A percentile compares a stretch with the other conserved stretches of the same genome.
These are phyloP conservation scores for Gyromitra esculenta DNA, from an alignment of 2,329 filamentous ascomycete genomes.

Conservation along the genomic window DNA sequence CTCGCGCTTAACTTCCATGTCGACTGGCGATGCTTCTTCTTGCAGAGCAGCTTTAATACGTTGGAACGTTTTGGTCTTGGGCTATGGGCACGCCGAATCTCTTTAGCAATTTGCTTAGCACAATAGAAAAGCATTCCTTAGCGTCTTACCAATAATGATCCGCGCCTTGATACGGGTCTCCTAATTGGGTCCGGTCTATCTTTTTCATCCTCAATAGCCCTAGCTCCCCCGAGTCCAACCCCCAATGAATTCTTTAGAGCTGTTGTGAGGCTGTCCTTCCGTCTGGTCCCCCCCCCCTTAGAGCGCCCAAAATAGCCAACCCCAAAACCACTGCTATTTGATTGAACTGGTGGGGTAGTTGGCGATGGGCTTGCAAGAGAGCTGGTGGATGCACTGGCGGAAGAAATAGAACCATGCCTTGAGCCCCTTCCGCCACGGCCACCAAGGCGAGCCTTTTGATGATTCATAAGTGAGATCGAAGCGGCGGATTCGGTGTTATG, in stretches of 20 bases:
- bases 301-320: conserved; percentile 68
- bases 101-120: conserved; percentile 4
- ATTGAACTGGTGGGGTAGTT: conserved; percentile 54
- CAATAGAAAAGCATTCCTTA: conserved; percentile 13
- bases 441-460: conserved; percentile 57
- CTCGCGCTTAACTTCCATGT: conserved; percentile 88
- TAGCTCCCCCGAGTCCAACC: conserved; percentile 30
- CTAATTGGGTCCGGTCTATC: conserved; percentile 77
- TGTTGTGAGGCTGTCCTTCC: conserved; percentile 88
- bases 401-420: conserved; percentile 69
- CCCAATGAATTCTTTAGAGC: conserved; percentile 65
- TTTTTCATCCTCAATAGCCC: conserved; percentile 64
- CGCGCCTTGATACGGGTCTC: conserved; percentile 82
- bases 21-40: conserved; percentile 87
- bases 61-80: conserved; percentile 95
- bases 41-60: conserved; percentile 88
- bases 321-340: conserved; percentile 57
- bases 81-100: conserved; percentile 65
- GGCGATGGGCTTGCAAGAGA: conserved; percentile 54
- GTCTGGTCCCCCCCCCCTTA: conserved; percentile 63
- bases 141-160: conserved; percentile 80
- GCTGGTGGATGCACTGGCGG: conserved; percentile 66
- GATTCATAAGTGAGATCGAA: conserved; percentile 56
- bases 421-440: conserved; percentile 60
- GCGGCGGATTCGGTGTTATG: conserved; percentile 53